phyloP scores from a whole-genome alignment of 441 rosid genomes.

The Populus tomentosa region DNA sequence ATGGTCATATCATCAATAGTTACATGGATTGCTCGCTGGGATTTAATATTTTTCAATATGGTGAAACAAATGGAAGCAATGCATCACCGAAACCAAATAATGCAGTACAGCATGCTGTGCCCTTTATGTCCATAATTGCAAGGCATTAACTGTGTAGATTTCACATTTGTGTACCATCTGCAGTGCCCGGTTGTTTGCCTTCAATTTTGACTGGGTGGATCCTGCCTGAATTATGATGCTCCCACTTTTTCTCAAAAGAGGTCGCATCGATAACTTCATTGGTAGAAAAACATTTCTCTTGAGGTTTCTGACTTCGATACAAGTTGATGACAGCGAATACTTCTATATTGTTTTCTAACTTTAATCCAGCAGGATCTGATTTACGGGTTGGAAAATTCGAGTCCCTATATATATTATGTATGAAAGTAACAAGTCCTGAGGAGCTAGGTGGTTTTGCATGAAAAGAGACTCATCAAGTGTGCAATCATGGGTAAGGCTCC shows the following conservation, averaged over 20 bases:
- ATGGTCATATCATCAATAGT: background rate
- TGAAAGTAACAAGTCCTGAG: slow-evolving; percentile 16
- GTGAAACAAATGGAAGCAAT: background rate
- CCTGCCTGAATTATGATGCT: slow-evolving; percentile 16
- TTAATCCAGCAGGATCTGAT: background rate
- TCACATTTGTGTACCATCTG: background rate
- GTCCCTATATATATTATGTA: background rate
- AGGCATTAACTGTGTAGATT: background rate
- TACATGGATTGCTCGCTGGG: background rate
- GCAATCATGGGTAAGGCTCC: background rate
- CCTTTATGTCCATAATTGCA: slow-evolving; percentile 1
- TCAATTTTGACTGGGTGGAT: background rate
- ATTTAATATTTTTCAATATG: slow-evolving; percentile 2
- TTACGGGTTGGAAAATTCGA: slow-evolving; percentile 1
- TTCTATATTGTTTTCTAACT: background rate
- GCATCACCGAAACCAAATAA: slow-evolving; percentile 8
- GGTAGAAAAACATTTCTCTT: background rate
- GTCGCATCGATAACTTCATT: background rate
- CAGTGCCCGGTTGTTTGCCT: slow-evolving; percentile 3
- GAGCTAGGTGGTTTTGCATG: background rate
- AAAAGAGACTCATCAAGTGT: slow-evolving; percentile 4
- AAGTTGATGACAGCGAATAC: background rate
- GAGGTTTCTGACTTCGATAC: background rate
- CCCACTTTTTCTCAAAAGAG: background rate
- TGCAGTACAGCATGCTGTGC: slow-evolving; percentile 15